Base-by-base conservation (phyloP, 1,284 basidiomycete genomes). In the Violaceomyces palustris region DNA sequence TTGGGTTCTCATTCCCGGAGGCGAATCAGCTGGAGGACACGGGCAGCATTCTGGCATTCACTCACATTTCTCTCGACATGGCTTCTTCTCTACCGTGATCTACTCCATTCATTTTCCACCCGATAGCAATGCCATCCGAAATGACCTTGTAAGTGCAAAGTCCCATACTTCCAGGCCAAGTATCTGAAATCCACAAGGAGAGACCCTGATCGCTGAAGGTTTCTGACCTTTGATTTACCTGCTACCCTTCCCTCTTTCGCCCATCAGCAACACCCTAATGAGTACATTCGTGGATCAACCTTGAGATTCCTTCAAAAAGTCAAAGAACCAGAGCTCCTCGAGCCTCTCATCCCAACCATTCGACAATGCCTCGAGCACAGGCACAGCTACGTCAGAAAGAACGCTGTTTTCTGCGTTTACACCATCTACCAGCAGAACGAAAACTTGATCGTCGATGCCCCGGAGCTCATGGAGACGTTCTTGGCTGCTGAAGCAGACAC, bases 341-440 rank as follows among this genome's bases (percentile, higher is more conserved):
- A 98, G 77, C 93, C 94, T 14, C 83, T 98, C 46, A 83, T 98
- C 48, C 92, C 94, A 4, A 90, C 87, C 25, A 88, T 90, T 67
- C 85, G 93, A 34, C 79, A 88, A 33, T 97, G 92, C 74, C 83
- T 99, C 51, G 93, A 99, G 77, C 93, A 98, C 77, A 84, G 93
- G 42, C 93, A 98, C 77, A 91, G 89, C 10, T 99, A 93, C 74
- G 94, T 98, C 40, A 85, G 93, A 72, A 98, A 98, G 79, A 97
- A 97, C 72, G 94, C 93, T 29, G 91, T 98, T 38, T 96, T 99
- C 75, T 88, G 92, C 31, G 81, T 96, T 39, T 93, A 87, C 76
- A 83, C 88, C 44, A 94, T 98, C 75, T 94, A 90, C 77, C 89
- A 91, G 73, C 49, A 53, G 25, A 66, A 69, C 41, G 91, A 97